Evolutionary conservation across 345 rosid genomes (phyloP).

Genomic region (Chamaenerion angustifolium): DNA sequence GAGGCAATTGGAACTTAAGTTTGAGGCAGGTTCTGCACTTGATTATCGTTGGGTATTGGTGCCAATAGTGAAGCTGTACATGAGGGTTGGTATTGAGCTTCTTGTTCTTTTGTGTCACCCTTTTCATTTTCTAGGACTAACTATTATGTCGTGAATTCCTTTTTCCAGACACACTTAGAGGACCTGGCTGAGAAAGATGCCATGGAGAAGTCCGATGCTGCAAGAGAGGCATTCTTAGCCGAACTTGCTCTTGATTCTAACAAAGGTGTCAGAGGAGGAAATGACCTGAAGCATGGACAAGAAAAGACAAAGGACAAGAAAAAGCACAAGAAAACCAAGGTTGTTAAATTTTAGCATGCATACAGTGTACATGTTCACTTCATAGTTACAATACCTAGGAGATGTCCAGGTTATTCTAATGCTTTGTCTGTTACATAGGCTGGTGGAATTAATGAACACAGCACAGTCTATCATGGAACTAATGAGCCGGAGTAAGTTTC

Average conservation of each 20-base stretch:
- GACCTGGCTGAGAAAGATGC: slow-evolving; percentile 91
- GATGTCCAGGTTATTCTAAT: slow-evolving; percentile 7
- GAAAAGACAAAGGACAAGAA: slow-evolving; percentile 82
- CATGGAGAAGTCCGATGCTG: slow-evolving; percentile 95
- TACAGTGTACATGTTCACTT: slow-evolving; percentile 2
- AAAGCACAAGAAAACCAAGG: slow-evolving; percentile 69
- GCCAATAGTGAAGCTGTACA: slow-evolving; percentile 64
- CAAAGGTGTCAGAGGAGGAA: slow-evolving; percentile 49
- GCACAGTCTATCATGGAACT: slow-evolving; percentile 25
- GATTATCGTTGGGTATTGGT: slow-evolving; percentile 56
- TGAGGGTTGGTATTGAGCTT: slow-evolving; percentile 50
- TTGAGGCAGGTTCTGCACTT: slow-evolving; percentile 51
- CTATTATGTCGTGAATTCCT: slow-evolving; percentile 7
- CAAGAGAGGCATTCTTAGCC: slow-evolving; percentile 83
- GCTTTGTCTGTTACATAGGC: slow-evolving; percentile 27
- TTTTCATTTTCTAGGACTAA: slow-evolving; percentile 6
- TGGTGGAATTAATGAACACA: slow-evolving; percentile 30
- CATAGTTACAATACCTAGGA: no score
- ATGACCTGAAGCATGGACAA: slow-evolving; percentile 39
- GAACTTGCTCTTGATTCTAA: slow-evolving; percentile 90
- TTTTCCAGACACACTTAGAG: slow-evolving; percentile 63
- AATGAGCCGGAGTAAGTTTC: slow-evolving; percentile 40
- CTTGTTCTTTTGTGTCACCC: slow-evolving; percentile 3
- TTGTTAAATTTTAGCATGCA: slow-evolving; percentile 27
- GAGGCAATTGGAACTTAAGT: slow-evolving; percentile 81